phyloP scores from a whole-genome alignment of 495 filamentous ascomycete genomes.

The Halenospora varia region DNA sequence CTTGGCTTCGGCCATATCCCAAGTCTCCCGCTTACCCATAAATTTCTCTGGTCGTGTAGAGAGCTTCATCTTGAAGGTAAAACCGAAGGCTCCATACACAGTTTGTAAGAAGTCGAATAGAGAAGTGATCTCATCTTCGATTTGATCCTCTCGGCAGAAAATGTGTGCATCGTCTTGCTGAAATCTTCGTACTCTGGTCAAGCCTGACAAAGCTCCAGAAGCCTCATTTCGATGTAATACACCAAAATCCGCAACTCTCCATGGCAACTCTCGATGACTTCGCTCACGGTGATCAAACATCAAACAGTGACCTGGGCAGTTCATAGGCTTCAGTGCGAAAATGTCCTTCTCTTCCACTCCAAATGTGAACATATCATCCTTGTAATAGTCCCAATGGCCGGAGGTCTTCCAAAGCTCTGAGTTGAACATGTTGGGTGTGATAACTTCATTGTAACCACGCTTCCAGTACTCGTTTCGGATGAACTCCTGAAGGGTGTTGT shows the following conservation, averaged over 20 bases:
- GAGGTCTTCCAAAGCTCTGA: constrained; percentile 86
- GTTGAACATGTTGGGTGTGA: constrained; percentile 95
- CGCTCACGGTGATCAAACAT: constrained; percentile 74
- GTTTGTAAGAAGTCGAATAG: constrained; percentile 82
- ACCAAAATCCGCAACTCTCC: constrained; percentile 91
- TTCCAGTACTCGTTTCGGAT: constrained; percentile 86
- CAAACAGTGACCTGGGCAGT: constrained; percentile 85
- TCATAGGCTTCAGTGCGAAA: constrained; percentile 93
- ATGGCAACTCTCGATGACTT: constrained; percentile 83
- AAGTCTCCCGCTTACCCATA: constrained; percentile 80
- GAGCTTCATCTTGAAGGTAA: constrained; percentile 93
- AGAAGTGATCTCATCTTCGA: constrained; percentile 76
- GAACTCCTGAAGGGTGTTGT: constrained; percentile 80
- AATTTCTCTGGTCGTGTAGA: constrained; percentile 93
- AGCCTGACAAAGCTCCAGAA: constrained; percentile 82
- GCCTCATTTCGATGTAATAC: constrained; percentile 93
- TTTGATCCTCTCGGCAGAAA: constrained; percentile 77
- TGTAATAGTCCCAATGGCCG: constrained; percentile 93
- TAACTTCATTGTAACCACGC: constrained; percentile 91
- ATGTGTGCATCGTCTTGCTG: constrained; percentile 96
- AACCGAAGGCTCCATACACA: constrained; percentile 87
- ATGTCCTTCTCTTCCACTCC: constrained; percentile 89
- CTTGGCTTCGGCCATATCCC: constrained; percentile 80
- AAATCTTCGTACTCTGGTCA: constrained; percentile 90
- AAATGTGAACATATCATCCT: constrained; percentile 94